Conservation (phyloP, 2,329 filamentous ascomycete species). For the Alternaria sp. region DNA sequence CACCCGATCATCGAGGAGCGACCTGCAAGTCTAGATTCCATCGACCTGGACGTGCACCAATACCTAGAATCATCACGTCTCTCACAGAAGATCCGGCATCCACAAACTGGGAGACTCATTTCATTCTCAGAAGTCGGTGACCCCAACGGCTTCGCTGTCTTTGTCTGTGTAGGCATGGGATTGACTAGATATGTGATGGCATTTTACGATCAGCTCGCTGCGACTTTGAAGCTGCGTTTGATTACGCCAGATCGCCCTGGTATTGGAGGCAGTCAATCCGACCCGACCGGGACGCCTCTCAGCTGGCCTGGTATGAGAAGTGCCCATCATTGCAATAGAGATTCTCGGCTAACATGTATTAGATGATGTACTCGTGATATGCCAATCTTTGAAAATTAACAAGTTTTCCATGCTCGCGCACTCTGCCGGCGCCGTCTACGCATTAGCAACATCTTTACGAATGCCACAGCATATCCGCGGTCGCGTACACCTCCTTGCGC, state of each 20-base stretch:
- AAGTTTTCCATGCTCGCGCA: slow-evolving; percentile 97
- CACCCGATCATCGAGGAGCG: slow-evolving; percentile 71
- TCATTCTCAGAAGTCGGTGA: slow-evolving; percentile 98
- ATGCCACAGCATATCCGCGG: slow-evolving; percentile 97
- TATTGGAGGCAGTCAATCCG: slow-evolving; percentile 89
- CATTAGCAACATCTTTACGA: slow-evolving; percentile 89
- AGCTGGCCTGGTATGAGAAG: slow-evolving; percentile 83
- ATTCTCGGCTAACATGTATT: slow-evolving; percentile 29
- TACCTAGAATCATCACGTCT: slow-evolving; percentile 85
- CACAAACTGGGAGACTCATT: slow-evolving; percentile 85
- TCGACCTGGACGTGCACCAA: slow-evolving; percentile 85
- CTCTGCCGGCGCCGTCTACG: slow-evolving; percentile 97
- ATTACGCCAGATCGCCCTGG: slow-evolving; percentile 95
- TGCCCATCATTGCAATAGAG: slow-evolving; percentile 49
- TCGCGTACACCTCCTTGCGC: slow-evolving; percentile 90
- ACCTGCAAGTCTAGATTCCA: slow-evolving; percentile 81
- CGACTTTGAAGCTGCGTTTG: slow-evolving; percentile 85
- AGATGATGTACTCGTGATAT: slow-evolving; percentile 92
- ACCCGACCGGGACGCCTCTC: slow-evolving; percentile 84
- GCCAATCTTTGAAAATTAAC: slow-evolving; percentile 87
- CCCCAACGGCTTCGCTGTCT: slow-evolving; percentile 87
- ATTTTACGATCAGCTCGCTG: slow-evolving; percentile 94
- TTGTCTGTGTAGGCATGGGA: slow-evolving; percentile 98
- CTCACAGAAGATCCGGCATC: slow-evolving; percentile 87
- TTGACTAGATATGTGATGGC: slow-evolving; percentile 94